Evolutionary conservation across 2,329 filamentous ascomycete species (phyloP), one percentile per base, ranked within the genome.

Genomic region (Scortechinia acanthostroma): DNA sequence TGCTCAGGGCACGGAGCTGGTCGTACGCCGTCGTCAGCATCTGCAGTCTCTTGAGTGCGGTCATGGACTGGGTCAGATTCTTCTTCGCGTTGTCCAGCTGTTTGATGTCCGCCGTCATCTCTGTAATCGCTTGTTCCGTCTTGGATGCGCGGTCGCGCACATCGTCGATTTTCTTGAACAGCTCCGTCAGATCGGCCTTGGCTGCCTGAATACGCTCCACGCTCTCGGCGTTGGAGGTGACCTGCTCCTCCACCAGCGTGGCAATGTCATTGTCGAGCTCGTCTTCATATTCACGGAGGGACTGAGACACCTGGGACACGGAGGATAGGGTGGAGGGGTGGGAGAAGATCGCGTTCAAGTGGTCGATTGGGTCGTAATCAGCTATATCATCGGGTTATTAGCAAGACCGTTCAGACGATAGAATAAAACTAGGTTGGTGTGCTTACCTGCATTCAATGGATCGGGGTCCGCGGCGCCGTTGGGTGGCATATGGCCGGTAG

Each of bases 11-110:
- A 47, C 87, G 79, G 47, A 98, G 74, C 68, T 98, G 93, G 60
- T 97, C 93, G 65, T 97, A 98, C n/a, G 93, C 93, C 3, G 93
- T 97, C 3, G 93, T 97, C 59, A 98, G 70, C 93, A 98, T 98
- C 73, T 98, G 93, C 55, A 98, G 74, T 42, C 93, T 78, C 71
- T 98, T 98, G 57, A 98, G 72, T 19, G 91, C 91, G 37, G 93
- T 98, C 93, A 98, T 98, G 52, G 90, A 96, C 45, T 95, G 75
- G 6, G 93, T 96, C 49, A 98, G 74, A 65, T 98, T 98, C 63
- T 86, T 86, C 72, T 98, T 98, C 28, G 93, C 96, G 63, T 87
- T 88, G 65, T 98, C 93, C 51, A 98, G 76, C 53, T 91, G 83
- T 70, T 98, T 98, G 63, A 98, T 98, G 59, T 98, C 93, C 47